A percentile compares a stretch with the other conserved stretches of the same genome.
Evolutionary conservation across 1,139 yeast species (phyloP).

Genomic region (Arxiozyma bovina): DNA sequence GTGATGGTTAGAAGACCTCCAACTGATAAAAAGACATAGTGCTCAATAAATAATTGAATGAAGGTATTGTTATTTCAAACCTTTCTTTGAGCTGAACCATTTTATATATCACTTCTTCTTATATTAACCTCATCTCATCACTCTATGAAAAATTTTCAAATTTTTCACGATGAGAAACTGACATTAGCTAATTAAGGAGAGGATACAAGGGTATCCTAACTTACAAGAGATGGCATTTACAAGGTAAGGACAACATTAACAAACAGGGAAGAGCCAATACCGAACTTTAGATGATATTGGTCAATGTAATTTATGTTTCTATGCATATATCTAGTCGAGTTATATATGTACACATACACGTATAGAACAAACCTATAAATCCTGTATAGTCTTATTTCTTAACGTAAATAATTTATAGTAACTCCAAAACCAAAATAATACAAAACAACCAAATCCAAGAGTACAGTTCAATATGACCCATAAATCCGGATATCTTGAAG

Average conservation of each 20-base stretch:
- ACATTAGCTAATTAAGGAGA: too few species aligned
- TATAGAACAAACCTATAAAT: constrained; percentile 10
- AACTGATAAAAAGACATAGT: too few species aligned
- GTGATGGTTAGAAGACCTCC: too few species aligned
- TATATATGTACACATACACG: background rate
- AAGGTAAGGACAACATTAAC: too few species aligned
- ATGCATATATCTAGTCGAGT: background rate
- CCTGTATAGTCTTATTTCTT: constrained; percentile 23
- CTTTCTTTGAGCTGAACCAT: too few species aligned
- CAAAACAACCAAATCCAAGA: constrained; percentile 68
- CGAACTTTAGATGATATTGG: too few species aligned
- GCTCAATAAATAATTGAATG: background rate
- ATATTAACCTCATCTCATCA: constrained; percentile 4
- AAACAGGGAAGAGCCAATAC: too few species aligned
- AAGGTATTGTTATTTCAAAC: background rate
- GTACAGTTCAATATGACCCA: constrained; percentile 74
- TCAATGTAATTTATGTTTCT: background rate
- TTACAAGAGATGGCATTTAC: too few species aligned
- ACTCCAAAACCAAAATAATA: constrained; percentile 71
- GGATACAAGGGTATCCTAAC: background rate
- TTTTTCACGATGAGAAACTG: background rate
- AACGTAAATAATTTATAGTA: constrained; percentile 42
- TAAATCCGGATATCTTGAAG: constrained; percentile 63
- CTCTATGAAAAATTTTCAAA: constrained; percentile 3
- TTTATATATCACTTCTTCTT: background rate